Evolutionary conservation across 2,329 filamentous ascomycete species (phyloP).

Genomic region (Mycosphaerella sp.): DNA sequence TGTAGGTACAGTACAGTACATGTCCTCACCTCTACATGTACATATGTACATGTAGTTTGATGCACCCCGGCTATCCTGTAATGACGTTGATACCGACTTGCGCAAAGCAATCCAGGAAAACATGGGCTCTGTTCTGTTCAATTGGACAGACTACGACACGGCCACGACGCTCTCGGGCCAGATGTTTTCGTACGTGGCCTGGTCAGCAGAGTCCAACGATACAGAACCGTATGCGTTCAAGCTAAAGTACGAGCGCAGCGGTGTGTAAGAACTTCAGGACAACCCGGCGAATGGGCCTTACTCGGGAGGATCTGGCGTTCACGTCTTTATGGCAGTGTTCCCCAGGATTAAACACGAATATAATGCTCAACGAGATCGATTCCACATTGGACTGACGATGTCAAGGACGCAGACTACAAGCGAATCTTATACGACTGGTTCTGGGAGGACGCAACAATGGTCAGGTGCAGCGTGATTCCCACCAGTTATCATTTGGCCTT

Average conservation of each 20-base stretch:
- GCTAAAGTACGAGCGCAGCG: not conserved
- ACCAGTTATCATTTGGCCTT: slow-evolving; percentile 7
- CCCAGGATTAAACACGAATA: not conserved
- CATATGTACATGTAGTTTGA: too few relatives aligned
- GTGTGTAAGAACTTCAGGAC: not conserved
- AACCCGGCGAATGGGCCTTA: not conserved
- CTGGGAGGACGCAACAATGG: slow-evolving; percentile 4
- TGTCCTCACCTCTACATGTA: too few relatives aligned
- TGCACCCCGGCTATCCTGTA: slow-evolving; percentile 8
- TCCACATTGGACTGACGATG: not conserved
- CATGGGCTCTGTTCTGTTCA: not conserved
- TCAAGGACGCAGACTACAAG: not conserved
- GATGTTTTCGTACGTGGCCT: slow-evolving; percentile 16
- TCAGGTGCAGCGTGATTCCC: slow-evolving; percentile 5
- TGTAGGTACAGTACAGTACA: too few relatives aligned
- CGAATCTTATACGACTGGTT: slow-evolving; percentile 11
- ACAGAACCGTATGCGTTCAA: not conserved
- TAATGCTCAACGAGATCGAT: not conserved
- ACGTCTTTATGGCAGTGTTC: slow-evolving; percentile 4
- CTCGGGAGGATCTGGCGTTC: not conserved
- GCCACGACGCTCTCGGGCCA: too few relatives aligned
- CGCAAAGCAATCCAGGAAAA: slow-evolving; percentile 5
- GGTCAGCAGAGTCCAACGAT: slow-evolving; percentile 3
- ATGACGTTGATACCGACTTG: not conserved
- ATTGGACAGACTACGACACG: too few relatives aligned